Evolutionary conservation across 2,329 filamentous ascomycete genomes (phyloP).

Genomic region (Sclerotinia sclerotiorum): DNA sequence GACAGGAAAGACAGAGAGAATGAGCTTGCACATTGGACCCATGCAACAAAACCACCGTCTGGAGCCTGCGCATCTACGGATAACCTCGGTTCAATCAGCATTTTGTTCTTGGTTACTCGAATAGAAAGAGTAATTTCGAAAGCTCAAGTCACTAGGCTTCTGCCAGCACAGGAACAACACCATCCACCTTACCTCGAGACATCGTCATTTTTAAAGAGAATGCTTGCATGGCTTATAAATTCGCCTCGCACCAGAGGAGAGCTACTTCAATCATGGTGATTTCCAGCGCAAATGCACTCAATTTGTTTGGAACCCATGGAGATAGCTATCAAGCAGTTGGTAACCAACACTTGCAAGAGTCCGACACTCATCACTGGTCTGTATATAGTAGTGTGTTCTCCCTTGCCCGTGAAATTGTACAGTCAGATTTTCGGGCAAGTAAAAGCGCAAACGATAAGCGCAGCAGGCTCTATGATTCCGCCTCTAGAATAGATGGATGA

Average conservation of each 20-base stretch:
- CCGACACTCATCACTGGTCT: not conserved
- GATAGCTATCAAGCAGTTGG: not conserved
- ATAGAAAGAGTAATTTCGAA: not conserved
- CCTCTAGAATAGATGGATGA: no score
- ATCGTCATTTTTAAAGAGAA: not conserved
- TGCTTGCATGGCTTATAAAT: not conserved
- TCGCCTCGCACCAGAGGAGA: not conserved
- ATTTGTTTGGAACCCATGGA: not conserved
- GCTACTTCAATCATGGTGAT: not conserved
- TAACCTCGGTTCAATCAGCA: not conserved
- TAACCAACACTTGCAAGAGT: not conserved
- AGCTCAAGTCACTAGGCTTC: no score
- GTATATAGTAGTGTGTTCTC: not conserved
- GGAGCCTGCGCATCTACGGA: not conserved
- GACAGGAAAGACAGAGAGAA: conserved; percentile 22
- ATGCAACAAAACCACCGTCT: conserved; percentile 2
- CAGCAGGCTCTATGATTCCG: no score
- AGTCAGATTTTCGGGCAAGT: no score
- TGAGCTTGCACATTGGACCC: conserved; percentile 8
- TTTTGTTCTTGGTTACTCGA: not conserved
- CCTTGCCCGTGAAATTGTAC: no score
- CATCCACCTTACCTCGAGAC: not conserved
- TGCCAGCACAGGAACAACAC: not conserved
- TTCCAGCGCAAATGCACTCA: not conserved
- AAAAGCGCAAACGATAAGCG: no score